Percentiles rank a stretch among this genome's conserved stretches.
These are phyloP conservation scores for Jasminum sambac DNA, from an alignment of 257 asterid genomes.

Conservation along the genomic window DNA sequence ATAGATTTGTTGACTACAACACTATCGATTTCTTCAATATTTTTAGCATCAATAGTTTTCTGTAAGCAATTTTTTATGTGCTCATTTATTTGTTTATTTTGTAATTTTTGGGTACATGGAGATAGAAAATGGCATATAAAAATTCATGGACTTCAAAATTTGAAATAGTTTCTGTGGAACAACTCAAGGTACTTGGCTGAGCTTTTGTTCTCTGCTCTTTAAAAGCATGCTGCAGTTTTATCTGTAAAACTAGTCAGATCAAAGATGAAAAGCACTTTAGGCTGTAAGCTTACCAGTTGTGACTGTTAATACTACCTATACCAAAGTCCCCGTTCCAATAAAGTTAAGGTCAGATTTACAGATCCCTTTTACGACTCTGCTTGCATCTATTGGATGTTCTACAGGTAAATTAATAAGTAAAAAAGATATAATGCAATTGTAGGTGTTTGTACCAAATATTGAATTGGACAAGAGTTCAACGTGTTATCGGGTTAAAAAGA, in stretches of 20 bases:
- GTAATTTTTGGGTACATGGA: not conserved
- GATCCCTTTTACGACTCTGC: not conserved
- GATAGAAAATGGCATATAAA: not conserved
- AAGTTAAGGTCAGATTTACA: not conserved
- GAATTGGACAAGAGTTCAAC: not conserved
- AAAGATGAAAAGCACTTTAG: not conserved
- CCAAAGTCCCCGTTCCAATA: not conserved
- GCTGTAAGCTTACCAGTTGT: conserved; percentile 1
- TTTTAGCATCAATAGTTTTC: not conserved
- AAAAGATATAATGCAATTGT: not conserved
- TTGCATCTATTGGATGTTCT: not conserved
- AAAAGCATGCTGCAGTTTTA: conserved; percentile 13
- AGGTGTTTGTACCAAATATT: not conserved
- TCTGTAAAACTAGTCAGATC: not conserved
- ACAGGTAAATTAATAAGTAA: not conserved
- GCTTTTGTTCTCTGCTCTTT: not conserved
- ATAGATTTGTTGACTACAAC: not conserved
- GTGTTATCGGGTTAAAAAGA: not conserved
- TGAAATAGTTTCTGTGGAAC: not conserved
- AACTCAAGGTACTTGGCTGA: not conserved
- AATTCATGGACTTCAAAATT: not conserved
- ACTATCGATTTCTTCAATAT: conserved; percentile 17
- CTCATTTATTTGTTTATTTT: too few relatives aligned
- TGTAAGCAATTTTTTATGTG: conserved; percentile 8
- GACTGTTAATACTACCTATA: not conserved